phyloP scores from a whole-genome alignment of 495 filamentous ascomycete genomes.

The Xylaria scruposa region DNA sequence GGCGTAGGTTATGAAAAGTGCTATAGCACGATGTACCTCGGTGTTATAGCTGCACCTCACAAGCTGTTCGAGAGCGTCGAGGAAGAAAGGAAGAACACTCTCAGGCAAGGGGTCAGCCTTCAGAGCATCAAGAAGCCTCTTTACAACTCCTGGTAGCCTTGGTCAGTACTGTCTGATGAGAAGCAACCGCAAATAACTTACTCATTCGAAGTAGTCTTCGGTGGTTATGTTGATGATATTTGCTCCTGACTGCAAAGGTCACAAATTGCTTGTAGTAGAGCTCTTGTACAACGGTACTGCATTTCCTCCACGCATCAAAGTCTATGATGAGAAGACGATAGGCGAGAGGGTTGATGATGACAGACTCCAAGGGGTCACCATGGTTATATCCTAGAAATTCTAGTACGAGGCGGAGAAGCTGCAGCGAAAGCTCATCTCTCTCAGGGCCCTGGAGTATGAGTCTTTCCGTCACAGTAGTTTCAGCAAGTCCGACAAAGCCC shows the following conservation, averaged over 20 bases:
- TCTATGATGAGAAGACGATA: slow-evolving; percentile 92
- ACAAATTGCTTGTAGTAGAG: slow-evolving; percentile 93
- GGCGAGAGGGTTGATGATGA: slow-evolving; percentile 94
- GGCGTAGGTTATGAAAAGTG: slow-evolving; percentile 91
- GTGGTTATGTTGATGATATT: slow-evolving; percentile 89
- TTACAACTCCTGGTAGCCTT: slow-evolving; percentile 73
- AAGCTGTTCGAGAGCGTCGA: slow-evolving; percentile 76
- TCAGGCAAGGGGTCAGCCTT: slow-evolving; percentile 80
- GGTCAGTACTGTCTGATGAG: slow-evolving; percentile 26
- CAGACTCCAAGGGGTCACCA: slow-evolving; percentile 76
- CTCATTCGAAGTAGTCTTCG: slow-evolving; percentile 87
- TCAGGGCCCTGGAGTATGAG: slow-evolving; percentile 57
- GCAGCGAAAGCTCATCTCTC: slow-evolving; percentile 67
- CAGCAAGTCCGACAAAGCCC: slow-evolving; percentile 53
- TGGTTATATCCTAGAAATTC: slow-evolving; percentile 86
- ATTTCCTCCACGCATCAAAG: slow-evolving; percentile 87
- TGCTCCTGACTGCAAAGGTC: slow-evolving; percentile 81
- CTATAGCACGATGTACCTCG: slow-evolving; percentile 84
- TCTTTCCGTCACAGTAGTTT: slow-evolving; percentile 48
- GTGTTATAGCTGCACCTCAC: slow-evolving; percentile 79
- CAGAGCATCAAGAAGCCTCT: slow-evolving; percentile 85
- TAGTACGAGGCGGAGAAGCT: slow-evolving; percentile 78
- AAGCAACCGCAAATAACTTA: slow-evolving; percentile 56
- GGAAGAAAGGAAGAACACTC: slow-evolving; percentile 74
- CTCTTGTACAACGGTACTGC: slow-evolving; percentile 73